Evolutionary conservation across 331 rosid genomes (phyloP), one percentile per base, ranked within the genome.

Genomic region (Acacia concinna): DNA sequence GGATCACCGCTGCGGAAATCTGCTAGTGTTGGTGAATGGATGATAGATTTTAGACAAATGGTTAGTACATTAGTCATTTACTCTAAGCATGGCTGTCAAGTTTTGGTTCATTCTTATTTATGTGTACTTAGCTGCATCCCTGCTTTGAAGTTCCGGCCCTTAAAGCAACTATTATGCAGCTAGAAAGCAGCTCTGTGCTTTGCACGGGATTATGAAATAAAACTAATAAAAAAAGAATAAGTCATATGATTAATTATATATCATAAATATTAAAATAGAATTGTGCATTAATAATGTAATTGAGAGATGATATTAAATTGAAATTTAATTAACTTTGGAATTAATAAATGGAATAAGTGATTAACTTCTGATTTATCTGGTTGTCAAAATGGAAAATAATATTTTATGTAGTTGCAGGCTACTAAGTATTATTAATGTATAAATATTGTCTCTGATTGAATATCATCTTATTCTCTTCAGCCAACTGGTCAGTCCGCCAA

Each of bases 21-120:
- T 71, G 99, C 98, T 64, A 96, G 99, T 73, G 97, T 96, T 71
- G 95, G 98, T 80, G 98, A 96, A 79, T 91, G 98, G 97, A 92
- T 83, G 84, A 80, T 85, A 86, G 99, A 96, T 34, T 85, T 86
- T 85, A 93, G 88, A 82, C 94, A 86, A 81, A 71, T 78, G 99
- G 99, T 96, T 85, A 32, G 93, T 84, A 66, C 44, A 78, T 25
- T 64, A 64, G 0, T 43, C 68, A 38, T 46, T 82, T 71, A 8
- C 75, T 46, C 70, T 79, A 64, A 54, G 31, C 27, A 41, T 27
- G 12, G 73, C 71, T 57, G 27, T 68, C 63, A 47, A 21, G 35
- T 37, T 78, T 64, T 54, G 37, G 63, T 12, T 46, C 28, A n/a
- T 54, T 74, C 71, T 74, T 21, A 14, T 3, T 51, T 6, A 27